These are phyloP conservation scores for Stephania cephalantha DNA, from an alignment of 164 flowering plant species.

Conservation along the genomic window DNA sequence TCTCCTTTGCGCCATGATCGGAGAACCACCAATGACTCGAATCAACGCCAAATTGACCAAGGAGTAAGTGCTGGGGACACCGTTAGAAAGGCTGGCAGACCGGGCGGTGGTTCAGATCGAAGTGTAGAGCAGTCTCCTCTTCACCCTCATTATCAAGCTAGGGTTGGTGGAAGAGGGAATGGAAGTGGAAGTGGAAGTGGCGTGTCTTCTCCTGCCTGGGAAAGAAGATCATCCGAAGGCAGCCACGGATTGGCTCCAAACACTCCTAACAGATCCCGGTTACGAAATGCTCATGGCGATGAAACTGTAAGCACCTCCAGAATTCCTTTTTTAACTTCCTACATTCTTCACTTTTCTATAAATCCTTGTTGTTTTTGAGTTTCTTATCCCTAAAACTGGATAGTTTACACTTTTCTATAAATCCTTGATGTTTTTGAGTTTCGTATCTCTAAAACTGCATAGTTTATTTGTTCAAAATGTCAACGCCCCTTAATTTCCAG, in stretches of 20 bases:
- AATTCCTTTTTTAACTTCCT: background rate
- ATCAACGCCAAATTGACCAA: constrained; percentile 27
- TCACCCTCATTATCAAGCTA: constrained; percentile 36
- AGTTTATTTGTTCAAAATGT: background rate
- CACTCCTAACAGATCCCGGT: constrained; percentile 48
- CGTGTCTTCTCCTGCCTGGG: constrained; percentile 42
- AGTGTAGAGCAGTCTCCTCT: constrained; percentile 40
- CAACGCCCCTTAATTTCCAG: too few species aligned
- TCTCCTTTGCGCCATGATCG: constrained; percentile 27
- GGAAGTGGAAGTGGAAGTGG: constrained; percentile 15
- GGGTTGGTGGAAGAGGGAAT: constrained; percentile 24
- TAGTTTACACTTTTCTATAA: background rate
- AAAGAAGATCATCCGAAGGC: constrained; percentile 35
- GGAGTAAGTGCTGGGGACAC: constrained; percentile 29
- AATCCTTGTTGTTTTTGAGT: background rate
- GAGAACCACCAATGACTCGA: constrained; percentile 20
- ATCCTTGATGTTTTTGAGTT: background rate
- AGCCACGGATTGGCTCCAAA: constrained; percentile 37
- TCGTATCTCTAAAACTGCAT: background rate
- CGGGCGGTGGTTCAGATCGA: constrained; percentile 31
- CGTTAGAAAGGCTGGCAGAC: constrained; percentile 19
- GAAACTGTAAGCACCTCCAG: constrained; percentile 30
- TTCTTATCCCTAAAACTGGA: background rate
- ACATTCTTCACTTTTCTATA: background rate
- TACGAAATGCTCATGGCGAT: constrained; percentile 32